phyloP scores from a whole-genome alignment of 208 protist species.

The Tritrichomonas foetus region DNA sequence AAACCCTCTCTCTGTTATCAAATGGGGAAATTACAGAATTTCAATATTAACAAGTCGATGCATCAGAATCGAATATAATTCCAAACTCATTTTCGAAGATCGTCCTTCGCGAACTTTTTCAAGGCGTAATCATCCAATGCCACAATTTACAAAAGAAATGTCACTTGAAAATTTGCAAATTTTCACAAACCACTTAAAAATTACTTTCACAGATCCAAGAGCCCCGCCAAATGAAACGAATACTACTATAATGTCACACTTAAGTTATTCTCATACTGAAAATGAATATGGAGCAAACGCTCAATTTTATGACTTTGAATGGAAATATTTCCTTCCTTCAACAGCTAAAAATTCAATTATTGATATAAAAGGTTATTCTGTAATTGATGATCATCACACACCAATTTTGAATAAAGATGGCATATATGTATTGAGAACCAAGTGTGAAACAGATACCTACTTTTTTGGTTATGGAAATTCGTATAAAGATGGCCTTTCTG shows the following conservation, averaged over 20 bases:
- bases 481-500: neutral
- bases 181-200: neutral
- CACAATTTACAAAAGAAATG: too few species aligned
- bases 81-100: neutral
- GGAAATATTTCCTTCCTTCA: too few species aligned
- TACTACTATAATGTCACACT: too few species aligned
- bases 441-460: neutral
- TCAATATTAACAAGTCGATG: neutral
- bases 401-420: neutral
- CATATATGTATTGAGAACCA: too few species aligned
- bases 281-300: too few species aligned
- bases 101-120: neutral
- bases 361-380: too few species aligned
- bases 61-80: neutral
- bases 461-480: neutral
- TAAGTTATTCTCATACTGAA: too few species aligned
- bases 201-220: neutral
- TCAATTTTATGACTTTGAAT: too few species aligned
- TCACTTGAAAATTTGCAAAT: neutral
- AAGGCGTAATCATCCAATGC: neutral
- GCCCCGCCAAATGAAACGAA: too few species aligned
- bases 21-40: slow-evolving; percentile 19
- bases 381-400: neutral
- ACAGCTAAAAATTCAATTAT: too few species aligned
- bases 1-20: neutral